These are phyloP conservation scores for Picea glauca DNA, from an alignment of 75 land plant genomes.

Conservation along the genomic window DNA sequence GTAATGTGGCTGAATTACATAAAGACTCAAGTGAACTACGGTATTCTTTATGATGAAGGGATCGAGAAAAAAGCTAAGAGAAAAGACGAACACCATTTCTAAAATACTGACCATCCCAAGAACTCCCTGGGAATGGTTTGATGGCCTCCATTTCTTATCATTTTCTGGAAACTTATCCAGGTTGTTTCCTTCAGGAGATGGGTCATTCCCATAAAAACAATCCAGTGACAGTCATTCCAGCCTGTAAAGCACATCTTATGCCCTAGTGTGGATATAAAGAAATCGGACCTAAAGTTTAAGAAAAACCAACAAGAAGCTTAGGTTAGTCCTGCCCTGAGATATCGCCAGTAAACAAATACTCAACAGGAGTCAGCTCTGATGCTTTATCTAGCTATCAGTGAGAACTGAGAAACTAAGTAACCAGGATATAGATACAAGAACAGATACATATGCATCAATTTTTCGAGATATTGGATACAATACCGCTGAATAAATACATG, in stretches of 20 bases:
- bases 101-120: neutral
- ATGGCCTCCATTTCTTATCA: neutral
- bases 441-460: too few relatives aligned
- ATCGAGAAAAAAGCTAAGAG: too few relatives aligned
- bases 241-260: neutral
- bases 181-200: neutral
- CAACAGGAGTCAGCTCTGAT: too few relatives aligned
- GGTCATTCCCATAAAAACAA: neutral
- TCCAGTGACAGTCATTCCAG: neutral
- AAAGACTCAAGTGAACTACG: neutral
- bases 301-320: neutral
- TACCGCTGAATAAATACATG: too few relatives aligned
- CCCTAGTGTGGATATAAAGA: neutral
- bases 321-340: too few relatives aligned
- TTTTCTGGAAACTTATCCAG: neutral
- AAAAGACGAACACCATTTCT: neutral
- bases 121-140: neutral
- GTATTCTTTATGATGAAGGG: neutral
- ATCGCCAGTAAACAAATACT: too few relatives aligned
- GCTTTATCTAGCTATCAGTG: too few relatives aligned
- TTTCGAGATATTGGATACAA: too few relatives aligned
- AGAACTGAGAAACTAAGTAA: too few relatives aligned
- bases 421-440: too few relatives aligned
- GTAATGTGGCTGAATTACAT: neutral
- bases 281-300: neutral